These are phyloP conservation scores for Microdochium paspali DNA, from an alignment of 2,329 filamentous ascomycete genomes.

Conservation along the genomic window DNA sequence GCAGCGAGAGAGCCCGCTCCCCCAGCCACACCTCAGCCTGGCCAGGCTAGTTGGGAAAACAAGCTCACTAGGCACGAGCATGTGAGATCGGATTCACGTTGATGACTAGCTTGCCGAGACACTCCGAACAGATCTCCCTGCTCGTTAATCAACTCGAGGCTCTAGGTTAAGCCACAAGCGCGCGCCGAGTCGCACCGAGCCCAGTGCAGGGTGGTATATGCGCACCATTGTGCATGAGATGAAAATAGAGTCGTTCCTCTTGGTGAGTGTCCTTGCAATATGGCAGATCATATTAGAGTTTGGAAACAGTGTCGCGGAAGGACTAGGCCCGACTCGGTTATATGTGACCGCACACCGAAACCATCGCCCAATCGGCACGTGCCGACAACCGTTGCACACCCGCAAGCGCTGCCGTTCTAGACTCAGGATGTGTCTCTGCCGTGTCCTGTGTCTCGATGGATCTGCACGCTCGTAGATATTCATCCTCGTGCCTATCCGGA, in stretches of 20 bases:
- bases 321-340: neutral
- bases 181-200: neutral
- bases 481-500: no score
- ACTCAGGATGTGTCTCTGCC: no score
- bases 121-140: no score
- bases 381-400: neutral
- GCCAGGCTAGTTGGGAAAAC: no score
- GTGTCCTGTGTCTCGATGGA: no score
- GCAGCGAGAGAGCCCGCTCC: no score
- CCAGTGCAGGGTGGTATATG: neutral
- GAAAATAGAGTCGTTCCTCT: neutral
- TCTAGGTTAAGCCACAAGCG: neutral
- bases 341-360: conserved; percentile 1
- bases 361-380: neutral
- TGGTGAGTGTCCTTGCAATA: no score
- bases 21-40: no score
- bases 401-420: neutral
- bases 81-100: no score
- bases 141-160: neutral
- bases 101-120: no score
- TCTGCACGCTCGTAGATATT: no score
- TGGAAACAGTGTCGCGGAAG: neutral
- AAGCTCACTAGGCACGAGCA: no score
- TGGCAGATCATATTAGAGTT: neutral
- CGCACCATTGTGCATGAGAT: conserved; percentile 1